Evolutionary conservation across 805 yeast genomes (phyloP).

Genomic region (Zygotorulaspora florentina): DNA sequence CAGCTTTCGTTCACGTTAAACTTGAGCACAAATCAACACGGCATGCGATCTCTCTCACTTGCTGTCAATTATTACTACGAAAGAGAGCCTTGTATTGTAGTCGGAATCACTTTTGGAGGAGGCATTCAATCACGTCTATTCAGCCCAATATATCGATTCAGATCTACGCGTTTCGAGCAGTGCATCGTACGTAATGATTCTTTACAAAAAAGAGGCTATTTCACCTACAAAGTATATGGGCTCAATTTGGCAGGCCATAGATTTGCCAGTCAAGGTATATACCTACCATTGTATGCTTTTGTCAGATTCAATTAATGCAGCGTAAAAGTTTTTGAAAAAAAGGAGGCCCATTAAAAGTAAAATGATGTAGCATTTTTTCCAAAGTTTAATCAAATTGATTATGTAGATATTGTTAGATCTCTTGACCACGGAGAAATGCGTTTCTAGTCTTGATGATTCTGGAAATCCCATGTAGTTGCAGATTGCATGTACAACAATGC

Average conservation of each 20-base stretch:
- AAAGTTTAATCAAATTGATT: slow-evolving; percentile 13
- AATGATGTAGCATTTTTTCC: slow-evolving; percentile 26
- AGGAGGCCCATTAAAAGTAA: slow-evolving; percentile 21
- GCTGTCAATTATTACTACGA: neutral
- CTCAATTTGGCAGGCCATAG: no score
- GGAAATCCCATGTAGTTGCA: slow-evolving; percentile 37
- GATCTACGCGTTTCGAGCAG: no score
- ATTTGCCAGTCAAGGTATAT: neutral
- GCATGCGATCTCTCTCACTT: neutral
- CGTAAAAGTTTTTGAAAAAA: slow-evolving; percentile 16
- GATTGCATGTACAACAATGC: slow-evolving; percentile 28
- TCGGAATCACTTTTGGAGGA: no score
- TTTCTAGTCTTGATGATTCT: slow-evolving; percentile 19
- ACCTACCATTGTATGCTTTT: slow-evolving; percentile 1
- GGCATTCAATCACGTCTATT: no score
- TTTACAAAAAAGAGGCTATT: no score
- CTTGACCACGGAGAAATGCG: slow-evolving; percentile 15
- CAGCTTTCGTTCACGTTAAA: neutral
- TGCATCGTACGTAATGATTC: no score
- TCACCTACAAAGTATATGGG: no score
- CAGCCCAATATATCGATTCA: no score
- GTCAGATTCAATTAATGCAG: slow-evolving; percentile 1
- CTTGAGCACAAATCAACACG: neutral
- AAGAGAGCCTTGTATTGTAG: no score
- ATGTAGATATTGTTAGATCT: slow-evolving; percentile 6